A percentile compares a stretch with the other conserved stretches of the same genome.
These are phyloP conservation scores for Starmera caribaea DNA, from an alignment of 805 yeast species.

Conservation along the genomic window DNA sequence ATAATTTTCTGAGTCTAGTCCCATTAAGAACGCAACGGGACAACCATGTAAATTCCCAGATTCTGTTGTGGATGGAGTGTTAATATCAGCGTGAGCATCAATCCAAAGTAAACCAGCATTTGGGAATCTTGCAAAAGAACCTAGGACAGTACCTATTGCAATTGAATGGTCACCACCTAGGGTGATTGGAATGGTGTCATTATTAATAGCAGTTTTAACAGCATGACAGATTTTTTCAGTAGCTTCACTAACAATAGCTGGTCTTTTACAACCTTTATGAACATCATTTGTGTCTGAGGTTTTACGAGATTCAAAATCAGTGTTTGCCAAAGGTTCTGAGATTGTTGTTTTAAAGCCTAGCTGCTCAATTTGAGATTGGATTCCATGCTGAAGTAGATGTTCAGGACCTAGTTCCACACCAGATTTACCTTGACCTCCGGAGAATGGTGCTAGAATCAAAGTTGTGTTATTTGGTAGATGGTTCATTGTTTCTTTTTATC, in stretches of 20 bases:
- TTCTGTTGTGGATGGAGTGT: constrained; percentile 73
- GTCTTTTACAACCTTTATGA: constrained; percentile 52
- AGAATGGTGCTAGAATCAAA: constrained; percentile 84
- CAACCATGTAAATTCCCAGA: constrained; percentile 96
- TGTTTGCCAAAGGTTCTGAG: constrained; percentile 42
- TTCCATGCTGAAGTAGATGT: constrained; percentile 63
- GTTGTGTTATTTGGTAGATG: constrained; percentile 26
- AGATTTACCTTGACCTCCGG: constrained; percentile 89
- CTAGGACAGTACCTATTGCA: constrained; percentile 88
- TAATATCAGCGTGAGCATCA: constrained; percentile 97
- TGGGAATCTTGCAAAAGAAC: constrained; percentile 68
- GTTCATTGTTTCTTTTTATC: no score
- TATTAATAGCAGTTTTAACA: constrained; percentile 40
- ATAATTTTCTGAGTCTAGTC: constrained; percentile 55
- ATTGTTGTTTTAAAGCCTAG: constrained; percentile 65
- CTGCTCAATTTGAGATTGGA: constrained; percentile 47
- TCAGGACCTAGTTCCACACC: constrained; percentile 97
- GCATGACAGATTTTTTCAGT: constrained; percentile 53
- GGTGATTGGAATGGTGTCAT: constrained; percentile 60
- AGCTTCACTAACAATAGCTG: constrained; percentile 69
- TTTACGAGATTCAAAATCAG: constrained; percentile 34
- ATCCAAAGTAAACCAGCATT: constrained; percentile 91
- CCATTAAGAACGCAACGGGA: constrained; percentile 87
- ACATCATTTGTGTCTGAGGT: constrained; percentile 37
- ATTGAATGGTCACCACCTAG: constrained; percentile 96